These are phyloP conservation scores for Aspergillus incahuasiensis DNA, from an alignment of 495 filamentous ascomycete species.

Conservation along the genomic window DNA sequence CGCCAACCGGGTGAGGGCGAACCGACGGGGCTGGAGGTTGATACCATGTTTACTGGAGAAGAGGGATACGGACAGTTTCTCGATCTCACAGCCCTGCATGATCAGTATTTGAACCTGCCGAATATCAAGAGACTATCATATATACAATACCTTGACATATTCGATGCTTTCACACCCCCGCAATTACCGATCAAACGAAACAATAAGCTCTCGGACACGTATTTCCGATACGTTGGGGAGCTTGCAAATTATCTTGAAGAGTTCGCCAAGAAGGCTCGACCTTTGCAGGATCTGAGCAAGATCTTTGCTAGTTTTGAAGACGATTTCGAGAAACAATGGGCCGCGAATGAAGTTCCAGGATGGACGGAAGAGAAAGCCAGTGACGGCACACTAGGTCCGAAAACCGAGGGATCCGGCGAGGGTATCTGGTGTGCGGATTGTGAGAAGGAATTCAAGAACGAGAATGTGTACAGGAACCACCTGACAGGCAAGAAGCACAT, in stretches of 20 bases:
- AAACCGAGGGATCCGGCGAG: constrained; percentile 57
- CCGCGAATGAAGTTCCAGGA: constrained; percentile 67
- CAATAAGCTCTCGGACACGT: constrained; percentile 85
- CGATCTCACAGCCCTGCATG: constrained; percentile 78
- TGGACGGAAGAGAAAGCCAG: constrained; percentile 62
- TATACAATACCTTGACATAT: constrained; percentile 83
- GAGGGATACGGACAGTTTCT: constrained; percentile 88
- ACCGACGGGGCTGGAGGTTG: constrained; percentile 58
- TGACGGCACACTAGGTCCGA: constrained; percentile 40
- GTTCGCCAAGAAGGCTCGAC: constrained; percentile 75
- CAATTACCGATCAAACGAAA: constrained; percentile 63
- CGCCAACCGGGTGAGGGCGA: constrained; percentile 65
- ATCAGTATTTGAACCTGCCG: constrained; percentile 84
- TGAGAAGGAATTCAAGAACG: constrained; percentile 90
- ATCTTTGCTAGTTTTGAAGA: constrained; percentile 68
- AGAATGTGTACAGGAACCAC: constrained; percentile 89
- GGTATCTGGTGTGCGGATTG: constrained; percentile 85
- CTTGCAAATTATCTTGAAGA: constrained; percentile 78
- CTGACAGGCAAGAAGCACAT: constrained; percentile 89
- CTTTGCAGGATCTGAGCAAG: constrained; percentile 77
- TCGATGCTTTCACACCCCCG: constrained; percentile 78
- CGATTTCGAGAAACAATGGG: constrained; percentile 82
- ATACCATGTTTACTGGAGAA: constrained; percentile 92
- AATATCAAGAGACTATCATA: constrained; percentile 79
- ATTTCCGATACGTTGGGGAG: constrained; percentile 82